Evolutionary conservation across 2,329 filamentous ascomycete genomes (phyloP), one percentile per base, ranked within the genome.

Genomic region (Rhynchosporium graminicola): DNA sequence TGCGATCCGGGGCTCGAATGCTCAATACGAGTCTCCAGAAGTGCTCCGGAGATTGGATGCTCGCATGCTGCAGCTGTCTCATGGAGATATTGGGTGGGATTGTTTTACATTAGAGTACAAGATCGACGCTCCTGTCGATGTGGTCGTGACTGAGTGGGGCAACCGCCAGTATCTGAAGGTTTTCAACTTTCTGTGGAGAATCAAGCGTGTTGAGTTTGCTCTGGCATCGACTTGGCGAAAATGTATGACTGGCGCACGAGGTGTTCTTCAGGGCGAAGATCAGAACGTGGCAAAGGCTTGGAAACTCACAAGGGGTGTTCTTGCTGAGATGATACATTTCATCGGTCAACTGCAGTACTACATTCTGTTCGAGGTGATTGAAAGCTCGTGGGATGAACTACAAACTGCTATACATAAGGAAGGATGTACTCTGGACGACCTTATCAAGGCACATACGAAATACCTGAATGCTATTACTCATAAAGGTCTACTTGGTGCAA

Each of bases 31-130:
- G 76, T 90, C 90, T 3, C 86, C 91, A 1, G 96, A 99, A 73
- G 93, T 99, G 4, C 84, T 99, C 33, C 87, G 92, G 4, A 87
- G 95, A 10, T 83, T 99, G 3, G 95, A 99, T 76, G 94, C 95
- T n/a, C 90, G 96, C 65, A 98, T 99, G 94, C 83, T 99, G 46
- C 94, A 98, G 77, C 83, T 98, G 5, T 96, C 90, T 8, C 93
- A 97, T 71, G 95, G 95, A 57, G 95, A 99, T 71, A 98, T 97
- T 59, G 95, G 95, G 56, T 99, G 95, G 95, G 95, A 99, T 74
- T 97, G 96, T 74, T 99, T 99, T 77, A 99, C 95, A 0, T 85
- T 99, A 8, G 96, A 99, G 75, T 99, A 99, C 79, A 97, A 98
- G 75, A 95, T 99, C 69, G 93, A 97, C 74, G 90, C 94, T 1